phyloP scores from a whole-genome alignment of 352 stramenopile species.

The Peronospora belbahrii region DNA sequence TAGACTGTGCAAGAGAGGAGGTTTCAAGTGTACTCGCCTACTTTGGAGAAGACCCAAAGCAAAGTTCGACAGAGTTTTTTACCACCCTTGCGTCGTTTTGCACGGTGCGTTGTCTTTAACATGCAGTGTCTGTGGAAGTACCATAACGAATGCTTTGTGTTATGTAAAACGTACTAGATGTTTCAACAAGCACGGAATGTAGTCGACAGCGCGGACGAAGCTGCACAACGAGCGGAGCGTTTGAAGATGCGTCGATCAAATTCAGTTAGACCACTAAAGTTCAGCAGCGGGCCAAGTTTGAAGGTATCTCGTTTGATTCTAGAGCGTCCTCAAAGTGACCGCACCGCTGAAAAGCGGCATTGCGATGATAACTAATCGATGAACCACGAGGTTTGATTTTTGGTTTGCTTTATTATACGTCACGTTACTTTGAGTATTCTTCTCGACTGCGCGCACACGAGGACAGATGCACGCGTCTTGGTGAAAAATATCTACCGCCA shows the following conservation, averaged over 20 bases:
- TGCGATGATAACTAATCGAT: slow-evolving; percentile 10
- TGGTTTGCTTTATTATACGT: slow-evolving; percentile 25
- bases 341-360: slow-evolving; percentile 13
- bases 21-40: slow-evolving; percentile 77
- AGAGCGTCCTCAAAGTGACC: slow-evolving; percentile 26
- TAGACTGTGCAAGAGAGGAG: slow-evolving; percentile 39
- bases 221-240: slow-evolving; percentile 41
- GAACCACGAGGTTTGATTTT: slow-evolving; percentile 8
- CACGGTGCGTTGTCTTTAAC: slow-evolving; percentile 15
- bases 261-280: slow-evolving; percentile 13
- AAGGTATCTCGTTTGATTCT: slow-evolving; percentile 25
- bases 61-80: slow-evolving; percentile 70
- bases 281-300: slow-evolving; percentile 10
- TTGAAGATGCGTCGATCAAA: slow-evolving; percentile 41
- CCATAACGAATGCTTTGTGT: neutral
- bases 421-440: slow-evolving; percentile 16
- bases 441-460: slow-evolving; percentile 2
- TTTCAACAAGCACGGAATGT: slow-evolving; percentile 64
- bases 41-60: slow-evolving; percentile 76
- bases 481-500: slow-evolving; percentile 44
- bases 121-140: neutral
- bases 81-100: slow-evolving; percentile 79
- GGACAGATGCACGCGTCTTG: neutral
- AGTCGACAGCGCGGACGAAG: slow-evolving; percentile 63
- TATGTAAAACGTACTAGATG: slow-evolving; percentile 16